A percentile compares a stretch with the other conserved stretches of the same genome.
These are phyloP conservation scores for Sicyos edulis DNA, from an alignment of 306 rosid genomes.

Conservation along the genomic window DNA sequence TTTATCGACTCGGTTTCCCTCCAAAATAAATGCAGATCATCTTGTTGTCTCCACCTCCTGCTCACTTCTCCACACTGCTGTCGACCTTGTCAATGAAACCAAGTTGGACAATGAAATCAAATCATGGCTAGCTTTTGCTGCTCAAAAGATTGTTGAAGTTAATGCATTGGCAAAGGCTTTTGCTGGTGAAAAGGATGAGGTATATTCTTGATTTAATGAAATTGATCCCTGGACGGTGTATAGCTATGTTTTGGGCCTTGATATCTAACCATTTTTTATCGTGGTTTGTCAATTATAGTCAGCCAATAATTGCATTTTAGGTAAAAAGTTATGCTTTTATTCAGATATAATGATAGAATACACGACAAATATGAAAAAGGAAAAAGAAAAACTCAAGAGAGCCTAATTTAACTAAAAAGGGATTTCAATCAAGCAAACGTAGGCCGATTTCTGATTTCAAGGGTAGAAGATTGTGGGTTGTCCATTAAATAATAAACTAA, in stretches of 20 bases:
- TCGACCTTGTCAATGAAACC: constrained; percentile 73
- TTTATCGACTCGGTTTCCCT: background rate
- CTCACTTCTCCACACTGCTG: constrained; percentile 91
- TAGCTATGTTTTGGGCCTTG: too few species aligned
- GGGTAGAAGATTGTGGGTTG: too few species aligned
- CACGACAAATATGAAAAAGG: too few species aligned
- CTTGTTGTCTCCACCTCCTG: constrained; percentile 78
- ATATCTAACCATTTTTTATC: background rate
- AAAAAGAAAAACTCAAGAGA: too few species aligned
- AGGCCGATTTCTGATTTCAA: too few species aligned
- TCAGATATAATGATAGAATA: background rate
- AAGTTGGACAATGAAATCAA: constrained; percentile 68
- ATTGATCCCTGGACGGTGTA: too few species aligned
- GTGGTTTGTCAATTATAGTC: constrained; percentile 10
- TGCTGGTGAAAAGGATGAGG: constrained; percentile 60
- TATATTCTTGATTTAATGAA: constrained; percentile 14
- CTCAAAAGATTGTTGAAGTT: constrained; percentile 80
- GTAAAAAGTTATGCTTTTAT: background rate
- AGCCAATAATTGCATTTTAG: too few species aligned
- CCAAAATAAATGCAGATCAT: constrained; percentile 33
- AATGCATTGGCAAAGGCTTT: constrained; percentile 77
- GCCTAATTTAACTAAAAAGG: too few species aligned
- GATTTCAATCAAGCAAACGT: too few species aligned
- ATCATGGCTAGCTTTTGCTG: constrained; percentile 88
- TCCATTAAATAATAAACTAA: background rate